phyloP scores from a whole-genome alignment of 225 moss, liverwort and hornwort species.

The Thuidium tamariscinum region DNA sequence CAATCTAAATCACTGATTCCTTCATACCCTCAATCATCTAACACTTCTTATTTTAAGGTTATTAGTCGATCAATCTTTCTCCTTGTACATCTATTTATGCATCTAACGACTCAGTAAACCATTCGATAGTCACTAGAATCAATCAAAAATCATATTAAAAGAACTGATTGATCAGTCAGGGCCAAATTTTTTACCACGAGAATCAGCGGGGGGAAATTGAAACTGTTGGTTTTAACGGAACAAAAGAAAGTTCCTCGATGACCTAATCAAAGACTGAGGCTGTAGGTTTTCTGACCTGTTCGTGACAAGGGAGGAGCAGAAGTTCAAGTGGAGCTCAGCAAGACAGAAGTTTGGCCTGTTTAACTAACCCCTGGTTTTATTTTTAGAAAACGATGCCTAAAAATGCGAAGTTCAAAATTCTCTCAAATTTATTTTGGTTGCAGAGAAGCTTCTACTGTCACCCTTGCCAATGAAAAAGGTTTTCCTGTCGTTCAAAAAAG shows the following conservation, averaged over 20 bases:
- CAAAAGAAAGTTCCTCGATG: not conserved
- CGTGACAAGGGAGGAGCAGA: not conserved
- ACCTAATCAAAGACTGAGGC: not conserved
- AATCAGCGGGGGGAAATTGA: not conserved
- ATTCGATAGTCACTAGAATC: not conserved
- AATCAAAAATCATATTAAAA: not conserved
- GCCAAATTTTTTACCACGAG: not conserved
- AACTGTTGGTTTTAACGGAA: not conserved
- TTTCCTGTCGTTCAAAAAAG: not conserved
- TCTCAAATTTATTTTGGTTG: not conserved
- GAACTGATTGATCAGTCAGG: not conserved
- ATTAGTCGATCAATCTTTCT: not conserved
- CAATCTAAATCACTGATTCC: not conserved
- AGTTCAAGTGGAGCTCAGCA: not conserved
- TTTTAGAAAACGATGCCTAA: not conserved
- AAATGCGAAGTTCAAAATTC: not conserved
- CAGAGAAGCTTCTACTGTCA: not conserved
- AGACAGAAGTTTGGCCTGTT: not conserved
- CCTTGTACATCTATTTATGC: not conserved
- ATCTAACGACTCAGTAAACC: not conserved
- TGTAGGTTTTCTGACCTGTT: not conserved
- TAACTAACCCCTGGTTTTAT: not conserved
- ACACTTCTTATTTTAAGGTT: not conserved
- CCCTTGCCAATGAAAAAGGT: not conserved
- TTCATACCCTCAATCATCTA: not conserved